Evolutionary conservation across 1,284 basidiomycete species (phyloP).

Genomic region (Stygiomarasmius scandens): DNA sequence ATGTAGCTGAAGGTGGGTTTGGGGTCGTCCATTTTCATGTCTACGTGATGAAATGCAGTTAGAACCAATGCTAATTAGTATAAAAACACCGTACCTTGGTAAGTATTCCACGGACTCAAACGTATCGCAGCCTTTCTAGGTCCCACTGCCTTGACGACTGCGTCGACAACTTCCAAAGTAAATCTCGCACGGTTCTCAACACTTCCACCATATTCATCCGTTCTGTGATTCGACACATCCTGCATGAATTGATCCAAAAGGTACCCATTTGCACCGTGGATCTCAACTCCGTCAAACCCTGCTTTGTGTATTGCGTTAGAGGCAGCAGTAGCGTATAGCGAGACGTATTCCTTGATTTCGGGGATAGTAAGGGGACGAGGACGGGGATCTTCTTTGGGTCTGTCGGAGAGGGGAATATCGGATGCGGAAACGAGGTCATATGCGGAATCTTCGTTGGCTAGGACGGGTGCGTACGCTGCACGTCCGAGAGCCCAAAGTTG

Average conservation of each 20-base stretch:
- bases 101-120: conserved; percentile 41
- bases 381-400: conserved; percentile 24
- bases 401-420: conserved; percentile 33
- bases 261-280: conserved; percentile 42
- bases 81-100: conserved; percentile 22
- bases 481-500: conserved; percentile 55
- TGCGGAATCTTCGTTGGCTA: background rate
- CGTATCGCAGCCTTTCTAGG: conserved; percentile 46
- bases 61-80: background rate
- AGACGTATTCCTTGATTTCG: conserved; percentile 43
- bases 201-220: conserved; percentile 62
- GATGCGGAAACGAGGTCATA: conserved; percentile 41
- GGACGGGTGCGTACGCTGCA: conserved; percentile 28
- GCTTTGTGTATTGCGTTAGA: conserved; percentile 39
- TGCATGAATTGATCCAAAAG: conserved; percentile 44
- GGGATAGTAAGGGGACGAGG: conserved; percentile 33
- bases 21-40: conserved; percentile 51
- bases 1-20: conserved; percentile 44
- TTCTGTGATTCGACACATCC: conserved; percentile 49
- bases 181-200: conserved; percentile 58
- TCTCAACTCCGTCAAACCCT: conserved; percentile 47
- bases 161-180: conserved; percentile 44
- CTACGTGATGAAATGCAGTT: conserved; percentile 21
- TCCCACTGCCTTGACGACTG: conserved; percentile 28
- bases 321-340: conserved; percentile 34